Evolutionary conservation across 163 green algal species (phyloP), one percentile per base, ranked within the genome.

Genomic region (Scenedesmus sp.): DNA sequence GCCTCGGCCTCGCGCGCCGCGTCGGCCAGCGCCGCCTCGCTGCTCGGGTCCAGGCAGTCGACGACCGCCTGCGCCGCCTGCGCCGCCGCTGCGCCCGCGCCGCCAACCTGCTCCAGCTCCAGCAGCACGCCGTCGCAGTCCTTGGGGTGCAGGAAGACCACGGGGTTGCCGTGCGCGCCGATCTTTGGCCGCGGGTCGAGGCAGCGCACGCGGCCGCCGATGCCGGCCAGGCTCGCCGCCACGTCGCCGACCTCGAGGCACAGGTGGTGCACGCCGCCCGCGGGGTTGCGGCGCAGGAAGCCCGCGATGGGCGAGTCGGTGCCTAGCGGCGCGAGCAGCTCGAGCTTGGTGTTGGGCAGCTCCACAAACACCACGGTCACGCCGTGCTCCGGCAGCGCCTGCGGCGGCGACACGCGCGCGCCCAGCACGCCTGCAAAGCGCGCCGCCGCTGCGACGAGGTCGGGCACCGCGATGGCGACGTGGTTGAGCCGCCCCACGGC

Each of bases 351-450:
- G 78, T 91, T 93, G 54, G 63, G 29, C 64, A 93, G 79, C 65
- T 92, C 28, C 54, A 92, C 89, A 87, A 93, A 93, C 18, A 87
- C 87, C 3, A 94, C 88, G 2, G 65, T 87, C 48, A 93, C 89
- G n/a, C 89, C 89, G 63, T 93, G 89, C 39, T 86, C 85, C 0
- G 89, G 86, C 47, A 89, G 58, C 1, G 60, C 18, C 67, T 88
- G 85, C 4, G 81, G 77, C 36, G 66, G 56, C 50, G 76, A 89
- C 22, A 83, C 64, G 54, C 82, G 24, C 5, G 75, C 80, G 1
- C 88, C 88, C 28, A 94, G 71, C 14, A 85, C 66, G 24, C 34
- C 48, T 5, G 60, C 54, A 39, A 88, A 94, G 31, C 67, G 71
- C 34, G 80, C 80, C 1, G 84, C 66, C 31, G 89, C 87, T 28